These are phyloP conservation scores for Suillus spraguei DNA, from an alignment of 768 basidiomycete species.

Conservation along the genomic window DNA sequence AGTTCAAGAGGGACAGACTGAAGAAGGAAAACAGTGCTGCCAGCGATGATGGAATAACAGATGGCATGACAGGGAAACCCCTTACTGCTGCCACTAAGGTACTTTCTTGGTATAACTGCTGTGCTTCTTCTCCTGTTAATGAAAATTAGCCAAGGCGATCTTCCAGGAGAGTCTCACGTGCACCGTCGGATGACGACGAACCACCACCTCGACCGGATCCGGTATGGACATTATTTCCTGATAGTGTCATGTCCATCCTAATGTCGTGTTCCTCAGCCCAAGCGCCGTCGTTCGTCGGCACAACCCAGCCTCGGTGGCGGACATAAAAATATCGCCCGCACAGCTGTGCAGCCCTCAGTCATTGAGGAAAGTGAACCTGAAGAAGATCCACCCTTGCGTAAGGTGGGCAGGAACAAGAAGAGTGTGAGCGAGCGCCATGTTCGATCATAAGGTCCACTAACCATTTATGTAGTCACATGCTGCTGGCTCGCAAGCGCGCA, in stretches of 20 bases:
- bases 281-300: conserved; percentile 78
- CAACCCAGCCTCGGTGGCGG: conserved; percentile 65
- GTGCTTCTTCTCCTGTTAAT: conserved; percentile 12
- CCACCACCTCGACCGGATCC: conserved; percentile 53
- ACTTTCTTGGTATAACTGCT: conserved; percentile 12
- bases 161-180: conserved; percentile 66
- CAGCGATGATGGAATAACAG: conserved; percentile 81
- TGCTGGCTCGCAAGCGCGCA: conserved; percentile 54
- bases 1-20: conserved; percentile 63
- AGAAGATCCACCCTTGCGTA: conserved; percentile 60
- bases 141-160: conserved; percentile 48
- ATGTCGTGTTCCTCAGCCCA: conserved; percentile 50
- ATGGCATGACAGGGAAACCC: conserved; percentile 80
- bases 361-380: conserved; percentile 81
- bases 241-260: conserved; percentile 12
- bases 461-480: conserved; percentile 42
- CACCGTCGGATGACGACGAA: conserved; percentile 47
- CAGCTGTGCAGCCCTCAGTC: conserved; percentile 44
- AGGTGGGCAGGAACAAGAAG: conserved; percentile 63
- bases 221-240: conserved; percentile 40
- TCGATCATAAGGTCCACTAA: conserved; percentile 12
- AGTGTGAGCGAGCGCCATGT: conserved; percentile 40
- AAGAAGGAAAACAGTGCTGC: conserved; percentile 70
- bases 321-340: conserved; percentile 38
- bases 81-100: conserved; percentile 54